Conservation (phyloP, 2,329 filamentous ascomycete genomes). For the Pyrenophora graminea region DNA sequence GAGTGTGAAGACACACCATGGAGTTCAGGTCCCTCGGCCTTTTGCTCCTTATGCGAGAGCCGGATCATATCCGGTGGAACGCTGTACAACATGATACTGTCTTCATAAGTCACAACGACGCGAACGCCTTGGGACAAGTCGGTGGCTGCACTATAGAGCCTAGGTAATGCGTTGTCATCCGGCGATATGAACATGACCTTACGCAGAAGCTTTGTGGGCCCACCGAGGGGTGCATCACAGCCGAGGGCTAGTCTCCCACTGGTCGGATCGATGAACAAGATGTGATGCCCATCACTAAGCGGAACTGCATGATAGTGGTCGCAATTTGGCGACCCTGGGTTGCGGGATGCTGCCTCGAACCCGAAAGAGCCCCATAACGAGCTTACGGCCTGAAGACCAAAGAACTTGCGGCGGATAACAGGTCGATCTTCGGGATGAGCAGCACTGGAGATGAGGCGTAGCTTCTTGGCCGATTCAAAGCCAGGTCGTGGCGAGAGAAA, state of each 20-base stretch:
- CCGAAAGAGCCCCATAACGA: conserved; percentile 31
- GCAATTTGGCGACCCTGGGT: conserved; percentile 29
- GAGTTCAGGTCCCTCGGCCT: conserved; percentile 25
- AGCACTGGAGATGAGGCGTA: conserved; percentile 66
- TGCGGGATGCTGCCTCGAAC: conserved; percentile 20
- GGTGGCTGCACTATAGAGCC: conserved; percentile 61
- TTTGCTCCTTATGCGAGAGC: conserved; percentile 37
- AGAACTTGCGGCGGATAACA: conserved; percentile 30
- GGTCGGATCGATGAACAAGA: conserved; percentile 66
- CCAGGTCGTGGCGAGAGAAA: conserved; percentile 62
- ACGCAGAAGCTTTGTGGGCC: conserved; percentile 61
- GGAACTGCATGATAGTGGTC: conserved; percentile 69
- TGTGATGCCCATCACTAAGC: conserved; percentile 66
- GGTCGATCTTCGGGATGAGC: conserved; percentile 49
- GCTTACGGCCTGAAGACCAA: conserved; percentile 18
- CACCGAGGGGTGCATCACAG: conserved; percentile 62
- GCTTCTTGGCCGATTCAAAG: conserved; percentile 59
- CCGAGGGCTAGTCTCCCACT: conserved; percentile 63
- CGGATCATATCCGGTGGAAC: conserved; percentile 58
- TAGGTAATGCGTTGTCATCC: conserved; percentile 45
- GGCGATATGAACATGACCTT: conserved; percentile 61
- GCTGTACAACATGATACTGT: conserved; percentile 62
- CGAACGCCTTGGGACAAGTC: conserved; percentile 63
- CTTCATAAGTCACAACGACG: conserved; percentile 61
- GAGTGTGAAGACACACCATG: conserved; percentile 20